A percentile compares a stretch with the other conserved stretches of the same genome.
Evolutionary conservation across 345 rosid species (phyloP).

Genomic region (Pseudoturritis turrita): DNA sequence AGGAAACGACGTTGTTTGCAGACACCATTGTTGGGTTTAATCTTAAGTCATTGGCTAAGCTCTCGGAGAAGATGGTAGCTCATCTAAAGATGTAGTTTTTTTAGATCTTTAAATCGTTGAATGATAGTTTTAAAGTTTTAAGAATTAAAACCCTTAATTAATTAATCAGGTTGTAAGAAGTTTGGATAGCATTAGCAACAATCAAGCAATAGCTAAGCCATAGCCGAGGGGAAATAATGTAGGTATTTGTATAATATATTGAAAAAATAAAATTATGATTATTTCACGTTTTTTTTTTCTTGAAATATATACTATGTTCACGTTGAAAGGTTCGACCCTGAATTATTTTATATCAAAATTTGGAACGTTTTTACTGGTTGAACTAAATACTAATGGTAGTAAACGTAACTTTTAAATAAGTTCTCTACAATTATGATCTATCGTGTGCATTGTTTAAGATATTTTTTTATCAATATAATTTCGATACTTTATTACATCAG

Average conservation of each 20-base stretch:
- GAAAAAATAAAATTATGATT: no score
- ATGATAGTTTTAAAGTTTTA: background rate
- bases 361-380: no score
- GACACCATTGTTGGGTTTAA: constrained; percentile 58
- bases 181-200: background rate
- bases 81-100: background rate
- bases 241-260: background rate
- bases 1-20: constrained; percentile 54
- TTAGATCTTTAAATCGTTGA: background rate
- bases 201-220: background rate
- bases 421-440: no score
- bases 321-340: background rate
- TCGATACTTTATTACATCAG: no score
- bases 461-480: no score
- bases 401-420: no score
- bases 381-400: no score
- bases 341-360: no score
- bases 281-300: no score
- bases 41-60: constrained; percentile 54
- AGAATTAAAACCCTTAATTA: background rate
- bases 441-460: no score
- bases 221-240: background rate
- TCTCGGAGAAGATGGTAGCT: constrained; percentile 41
- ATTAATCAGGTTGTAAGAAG: background rate
- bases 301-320: no score